These are phyloP conservation scores for Hippophae tibetana DNA, from an alignment of 306 rosid species.

Conservation along the genomic window DNA sequence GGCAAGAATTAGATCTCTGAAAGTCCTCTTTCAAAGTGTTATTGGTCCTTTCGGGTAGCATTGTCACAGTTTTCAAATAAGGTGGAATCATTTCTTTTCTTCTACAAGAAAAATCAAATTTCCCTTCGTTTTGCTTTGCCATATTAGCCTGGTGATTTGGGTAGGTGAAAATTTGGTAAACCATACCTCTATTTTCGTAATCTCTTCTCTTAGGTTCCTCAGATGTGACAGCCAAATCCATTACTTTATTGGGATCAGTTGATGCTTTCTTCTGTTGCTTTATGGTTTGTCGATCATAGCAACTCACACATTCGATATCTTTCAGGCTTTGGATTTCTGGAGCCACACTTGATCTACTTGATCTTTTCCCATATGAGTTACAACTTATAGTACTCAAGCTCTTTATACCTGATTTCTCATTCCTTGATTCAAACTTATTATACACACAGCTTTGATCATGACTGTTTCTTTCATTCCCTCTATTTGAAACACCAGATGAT, in stretches of 20 bases:
- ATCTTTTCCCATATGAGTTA: constrained; percentile 28
- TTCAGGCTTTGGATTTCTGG: constrained; percentile 28
- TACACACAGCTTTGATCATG: constrained; percentile 11
- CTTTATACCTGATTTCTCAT: constrained; percentile 32
- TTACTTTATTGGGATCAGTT: constrained; percentile 4
- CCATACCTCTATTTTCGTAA: constrained; percentile 12
- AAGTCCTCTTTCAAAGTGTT: constrained; percentile 23
- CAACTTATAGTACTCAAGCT: constrained; percentile 21
- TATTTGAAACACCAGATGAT: constrained; percentile 14
- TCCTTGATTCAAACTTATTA: constrained; percentile 16
- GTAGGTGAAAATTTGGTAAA: constrained; percentile 27
- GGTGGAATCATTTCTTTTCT: constrained; percentile 20
- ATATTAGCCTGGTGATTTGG: constrained; percentile 16
- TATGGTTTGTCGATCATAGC: constrained; percentile 23
- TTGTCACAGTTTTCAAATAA: constrained; percentile 47
- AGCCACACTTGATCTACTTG: constrained; percentile 33
- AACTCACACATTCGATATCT: constrained; percentile 34
- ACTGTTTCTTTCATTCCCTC: constrained; percentile 9
- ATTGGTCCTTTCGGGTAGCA: constrained; percentile 40
- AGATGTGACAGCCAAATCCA: background rate
- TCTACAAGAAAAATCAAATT: constrained; percentile 17
- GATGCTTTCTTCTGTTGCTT: constrained; percentile 24
- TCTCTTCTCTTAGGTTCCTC: constrained; percentile 22
- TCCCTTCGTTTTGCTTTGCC: constrained; percentile 12
- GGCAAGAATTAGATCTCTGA: constrained; percentile 49